These are phyloP conservation scores for Vanilla planifolia DNA, from an alignment of 106 monocot genomes.

Conservation along the genomic window DNA sequence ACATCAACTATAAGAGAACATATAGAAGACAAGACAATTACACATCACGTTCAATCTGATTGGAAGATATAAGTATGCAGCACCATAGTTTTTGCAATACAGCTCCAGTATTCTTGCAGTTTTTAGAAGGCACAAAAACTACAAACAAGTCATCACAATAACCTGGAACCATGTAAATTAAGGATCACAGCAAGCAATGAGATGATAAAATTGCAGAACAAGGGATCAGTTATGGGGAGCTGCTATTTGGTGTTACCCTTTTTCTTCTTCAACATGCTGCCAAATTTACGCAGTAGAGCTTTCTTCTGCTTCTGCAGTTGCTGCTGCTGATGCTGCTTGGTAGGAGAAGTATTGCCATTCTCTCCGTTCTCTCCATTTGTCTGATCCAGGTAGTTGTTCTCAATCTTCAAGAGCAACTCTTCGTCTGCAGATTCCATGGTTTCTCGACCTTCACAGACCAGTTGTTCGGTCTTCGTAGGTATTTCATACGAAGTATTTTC, in stretches of 20 bases:
- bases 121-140: too few species aligned
- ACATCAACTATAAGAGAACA: too few species aligned
- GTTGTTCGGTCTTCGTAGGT: neutral
- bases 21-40: too few species aligned
- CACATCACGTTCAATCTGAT: too few species aligned
- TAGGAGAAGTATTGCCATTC: constrained; percentile 16
- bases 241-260: constrained; percentile 24
- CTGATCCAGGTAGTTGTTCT: constrained; percentile 20
- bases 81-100: too few species aligned
- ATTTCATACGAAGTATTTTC: neutral
- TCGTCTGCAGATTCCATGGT: constrained; percentile 24
- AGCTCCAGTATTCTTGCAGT: too few species aligned
- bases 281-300: constrained; percentile 37
- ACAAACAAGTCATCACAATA: too few species aligned
- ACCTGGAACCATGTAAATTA: too few species aligned
- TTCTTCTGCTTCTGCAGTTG: constrained; percentile 53
- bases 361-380: constrained; percentile 24
- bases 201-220: too few species aligned
- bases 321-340: constrained; percentile 18
- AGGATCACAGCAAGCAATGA: too few species aligned
- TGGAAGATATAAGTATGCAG: too few species aligned
- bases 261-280: constrained; percentile 62
- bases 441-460: constrained; percentile 12
- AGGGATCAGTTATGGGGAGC: too few species aligned
- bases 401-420: constrained; percentile 33